Evolutionary conservation across 768 basidiomycete genomes (phyloP), one percentile per base, ranked within the genome.

Genomic region (Leccinum subgranulosum): DNA sequence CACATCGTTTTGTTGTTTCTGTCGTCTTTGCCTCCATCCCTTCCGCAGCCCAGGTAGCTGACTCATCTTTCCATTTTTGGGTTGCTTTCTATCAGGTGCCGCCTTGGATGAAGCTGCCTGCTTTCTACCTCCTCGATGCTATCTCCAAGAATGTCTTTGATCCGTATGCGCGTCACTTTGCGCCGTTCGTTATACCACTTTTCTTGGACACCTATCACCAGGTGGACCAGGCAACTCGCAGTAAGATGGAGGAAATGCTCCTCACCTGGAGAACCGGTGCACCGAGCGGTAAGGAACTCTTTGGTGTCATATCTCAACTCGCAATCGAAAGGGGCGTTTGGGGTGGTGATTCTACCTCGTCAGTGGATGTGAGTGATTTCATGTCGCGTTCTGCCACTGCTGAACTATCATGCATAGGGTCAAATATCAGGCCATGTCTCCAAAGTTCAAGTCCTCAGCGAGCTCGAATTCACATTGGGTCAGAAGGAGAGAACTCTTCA

Each of bases 211-310:
- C 94, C 28, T 98, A 98, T 74, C 80, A 83, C 48, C 81, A 85
- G 64, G 95, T 97, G 62, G 94, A 97, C 69, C 84, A 85, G 51
- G 75, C 74, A 43, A 96, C 92, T 25, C 86, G 90, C 59, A 84
- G 85, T 70, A 98, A 98, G 74, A 95, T 99, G 92, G 93, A 96
- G 69, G 97, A 99, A 73, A 94, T 99, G 87, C 83, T 98, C 14
- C 74, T 91, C 28, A 96, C 97, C 6, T 99, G 97, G 97, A 82
- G 94, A 41, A 88, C 85, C 23, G 94, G 92, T 15, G 87, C 89
- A 14, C 88, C 91, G 3, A 81, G 79, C 33, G 84, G 90, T 34
- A 84, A 84, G 53, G 91, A 95, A 68, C 78, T 99, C 2, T 99
- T 98, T 69, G 90, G 94, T 45, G 74, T 83, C 28, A 82, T 83